These are phyloP conservation scores for Phytophthora meadii DNA, from an alignment of 352 stramenopile genomes.

Conservation along the genomic window DNA sequence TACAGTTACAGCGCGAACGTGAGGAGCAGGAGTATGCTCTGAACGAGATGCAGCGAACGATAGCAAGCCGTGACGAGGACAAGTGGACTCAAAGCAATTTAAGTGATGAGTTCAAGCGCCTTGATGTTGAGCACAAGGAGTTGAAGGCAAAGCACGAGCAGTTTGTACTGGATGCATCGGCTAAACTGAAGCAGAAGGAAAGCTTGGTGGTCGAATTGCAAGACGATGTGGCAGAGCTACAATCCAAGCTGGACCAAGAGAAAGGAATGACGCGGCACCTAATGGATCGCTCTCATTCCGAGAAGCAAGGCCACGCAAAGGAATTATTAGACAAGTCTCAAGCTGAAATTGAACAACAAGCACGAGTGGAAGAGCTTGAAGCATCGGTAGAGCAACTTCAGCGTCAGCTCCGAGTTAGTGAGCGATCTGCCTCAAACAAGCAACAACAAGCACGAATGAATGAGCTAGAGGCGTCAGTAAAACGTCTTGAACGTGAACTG, in stretches of 20 bases:
- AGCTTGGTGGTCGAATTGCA: constrained; percentile 42
- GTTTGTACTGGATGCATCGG: constrained; percentile 40
- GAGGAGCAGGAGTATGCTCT: constrained; percentile 52
- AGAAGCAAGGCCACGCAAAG: constrained; percentile 36
- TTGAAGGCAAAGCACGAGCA: constrained; percentile 47
- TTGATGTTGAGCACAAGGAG: constrained; percentile 38
- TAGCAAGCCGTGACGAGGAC: constrained; percentile 44
- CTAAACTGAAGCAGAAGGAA: constrained; percentile 44
- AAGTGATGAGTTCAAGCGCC: constrained; percentile 22
- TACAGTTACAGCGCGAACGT: constrained; percentile 51
- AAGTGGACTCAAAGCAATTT: constrained; percentile 19
- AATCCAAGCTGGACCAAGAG: constrained; percentile 64
- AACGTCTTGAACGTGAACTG: constrained; percentile 43
- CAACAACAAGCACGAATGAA: constrained; percentile 29
- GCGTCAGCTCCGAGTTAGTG: constrained; percentile 35
- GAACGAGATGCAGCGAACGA: constrained; percentile 47
- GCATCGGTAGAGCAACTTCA: constrained; percentile 38
- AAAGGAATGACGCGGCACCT: constrained; percentile 60
- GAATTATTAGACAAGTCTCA: constrained; percentile 27
- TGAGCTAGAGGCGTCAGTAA: constrained; percentile 41
- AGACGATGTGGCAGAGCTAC: constrained; percentile 64
- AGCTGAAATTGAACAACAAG: background rate
- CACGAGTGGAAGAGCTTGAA: constrained; percentile 39
- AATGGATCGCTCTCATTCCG: constrained; percentile 42
- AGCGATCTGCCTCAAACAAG: constrained; percentile 27